Evolutionary conservation across 2,329 filamentous ascomycete species (phyloP).

Genomic region (Aquanectria penicillioides): DNA sequence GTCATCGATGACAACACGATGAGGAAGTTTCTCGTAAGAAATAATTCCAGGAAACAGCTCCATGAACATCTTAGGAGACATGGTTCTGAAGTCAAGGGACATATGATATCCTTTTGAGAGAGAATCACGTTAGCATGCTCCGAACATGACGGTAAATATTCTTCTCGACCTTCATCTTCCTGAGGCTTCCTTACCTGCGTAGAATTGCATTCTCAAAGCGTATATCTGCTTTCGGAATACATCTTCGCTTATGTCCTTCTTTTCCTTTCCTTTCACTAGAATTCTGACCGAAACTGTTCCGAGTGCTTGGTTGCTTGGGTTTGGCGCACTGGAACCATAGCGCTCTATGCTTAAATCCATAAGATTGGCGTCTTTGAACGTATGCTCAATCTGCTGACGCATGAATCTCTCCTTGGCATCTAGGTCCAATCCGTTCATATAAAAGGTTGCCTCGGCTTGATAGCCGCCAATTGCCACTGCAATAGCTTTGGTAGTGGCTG

Average conservation of each 20-base stretch:
- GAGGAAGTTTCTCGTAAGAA: conserved; percentile 15
- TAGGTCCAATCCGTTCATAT: conserved; percentile 17
- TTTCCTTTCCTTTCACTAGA: conserved; percentile 6
- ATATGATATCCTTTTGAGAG: conserved; percentile 12
- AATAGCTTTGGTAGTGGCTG: conserved; percentile 13
- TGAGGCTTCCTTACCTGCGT: background rate
- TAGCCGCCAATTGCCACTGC: conserved; percentile 13
- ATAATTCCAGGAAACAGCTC: conserved; percentile 10
- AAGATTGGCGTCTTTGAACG: conserved; percentile 10
- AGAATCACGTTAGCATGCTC: background rate
- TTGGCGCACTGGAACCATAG: background rate
- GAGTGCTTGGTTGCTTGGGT: conserved; percentile 7
- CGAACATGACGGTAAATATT: no score
- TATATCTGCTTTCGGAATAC: conserved; percentile 13
- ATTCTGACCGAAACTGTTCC: conserved; percentile 14
- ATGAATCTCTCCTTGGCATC: conserved; percentile 21
- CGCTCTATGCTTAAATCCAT: conserved; percentile 16
- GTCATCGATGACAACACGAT: conserved; percentile 1
- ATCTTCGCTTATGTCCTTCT: conserved; percentile 7
- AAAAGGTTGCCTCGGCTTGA: conserved; percentile 17
- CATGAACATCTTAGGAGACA: conserved; percentile 21
- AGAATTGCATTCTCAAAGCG: conserved; percentile 20
- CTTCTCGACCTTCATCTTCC: background rate
- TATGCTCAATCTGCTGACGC: conserved; percentile 13
- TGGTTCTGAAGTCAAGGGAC: conserved; percentile 16